phyloP scores from a whole-genome alignment of 2,329 filamentous ascomycete genomes.

The Aspergillus bombycis region DNA sequence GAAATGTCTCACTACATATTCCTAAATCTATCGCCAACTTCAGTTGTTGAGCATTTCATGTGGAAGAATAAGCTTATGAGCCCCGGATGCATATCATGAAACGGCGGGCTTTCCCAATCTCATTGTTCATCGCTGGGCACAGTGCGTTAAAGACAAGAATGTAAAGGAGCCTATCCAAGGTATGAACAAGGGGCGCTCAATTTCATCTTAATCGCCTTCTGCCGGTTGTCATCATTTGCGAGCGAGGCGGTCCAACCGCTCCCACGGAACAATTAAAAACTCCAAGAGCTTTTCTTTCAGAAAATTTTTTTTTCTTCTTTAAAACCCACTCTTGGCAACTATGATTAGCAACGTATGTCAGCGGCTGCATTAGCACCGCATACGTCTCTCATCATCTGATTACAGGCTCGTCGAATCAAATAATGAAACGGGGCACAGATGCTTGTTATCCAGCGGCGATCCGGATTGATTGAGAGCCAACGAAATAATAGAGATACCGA shows the following conservation, averaged over 20 bases:
- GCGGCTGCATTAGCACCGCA: constrained; percentile 24
- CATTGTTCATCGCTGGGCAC: not conserved
- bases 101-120: not conserved
- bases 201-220: not conserved
- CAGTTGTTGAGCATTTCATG: not conserved
- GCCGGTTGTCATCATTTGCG: not conserved
- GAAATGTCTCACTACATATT: not conserved
- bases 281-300: not conserved
- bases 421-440: constrained; percentile 15
- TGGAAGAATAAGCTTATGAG: constrained; percentile 5
- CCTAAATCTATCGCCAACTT: not conserved
- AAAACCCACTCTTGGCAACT: not conserved
- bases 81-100: not conserved
- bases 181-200: not conserved
- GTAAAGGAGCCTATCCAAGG: not conserved
- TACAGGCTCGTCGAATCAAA: constrained; percentile 17
- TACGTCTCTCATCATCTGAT: constrained; percentile 22
- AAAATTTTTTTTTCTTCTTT: not conserved
- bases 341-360: constrained; percentile 18
- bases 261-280: not conserved
- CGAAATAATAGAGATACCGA: constrained; percentile 5
- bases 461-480: constrained; percentile 16
- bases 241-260: not conserved
- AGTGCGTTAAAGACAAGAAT: not conserved
- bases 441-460: constrained; percentile 12